phyloP scores from a whole-genome alignment of 331 rosid species.

The Stylosanthes scabra region DNA sequence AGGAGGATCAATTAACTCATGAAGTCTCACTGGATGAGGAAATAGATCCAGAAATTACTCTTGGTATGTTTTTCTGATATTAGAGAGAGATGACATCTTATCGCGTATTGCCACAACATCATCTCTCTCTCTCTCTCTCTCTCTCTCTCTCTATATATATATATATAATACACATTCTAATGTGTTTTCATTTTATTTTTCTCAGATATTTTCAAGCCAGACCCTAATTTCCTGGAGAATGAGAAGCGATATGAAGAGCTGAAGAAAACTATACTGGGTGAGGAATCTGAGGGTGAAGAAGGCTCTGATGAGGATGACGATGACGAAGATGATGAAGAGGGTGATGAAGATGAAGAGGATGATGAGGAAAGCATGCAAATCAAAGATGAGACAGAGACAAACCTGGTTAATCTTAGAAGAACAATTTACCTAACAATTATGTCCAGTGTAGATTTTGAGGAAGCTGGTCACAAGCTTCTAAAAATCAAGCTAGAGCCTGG shows the following conservation, averaged over 20 bases:
- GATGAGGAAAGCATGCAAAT: slow-evolving; percentile 74
- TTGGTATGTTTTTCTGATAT: slow-evolving; percentile 58
- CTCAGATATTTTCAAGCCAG: slow-evolving; percentile 82
- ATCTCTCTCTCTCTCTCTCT: no score
- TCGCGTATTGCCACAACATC: no score
- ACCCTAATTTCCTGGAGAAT: slow-evolving; percentile 73
- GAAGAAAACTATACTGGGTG: slow-evolving; percentile 81
- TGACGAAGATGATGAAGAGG: slow-evolving; percentile 36
- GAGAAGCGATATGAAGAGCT: slow-evolving; percentile 84
- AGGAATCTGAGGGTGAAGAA: slow-evolving; percentile 85
- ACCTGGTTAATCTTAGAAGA: slow-evolving; percentile 81
- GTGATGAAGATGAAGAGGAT: slow-evolving; percentile 67
- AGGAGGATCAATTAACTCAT: slow-evolving; percentile 93
- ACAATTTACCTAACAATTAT: slow-evolving; percentile 89
- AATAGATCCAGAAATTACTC: slow-evolving; percentile 51
- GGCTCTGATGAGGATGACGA: slow-evolving; percentile 61
- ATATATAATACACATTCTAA: slow-evolving; percentile 14
- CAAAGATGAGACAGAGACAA: slow-evolving; percentile 86
- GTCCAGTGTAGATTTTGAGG: slow-evolving; percentile 96
- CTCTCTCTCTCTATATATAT: slow-evolving; percentile 6
- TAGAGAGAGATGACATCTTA: neutral
- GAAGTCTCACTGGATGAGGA: slow-evolving; percentile 86
- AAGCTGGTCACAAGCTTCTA: slow-evolving; percentile 93
- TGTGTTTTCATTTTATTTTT: slow-evolving; percentile 26
- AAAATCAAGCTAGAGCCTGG: slow-evolving; percentile 94